These are phyloP conservation scores for Xylaria intraflava DNA, from an alignment of 495 filamentous ascomycete genomes.

Conservation along the genomic window DNA sequence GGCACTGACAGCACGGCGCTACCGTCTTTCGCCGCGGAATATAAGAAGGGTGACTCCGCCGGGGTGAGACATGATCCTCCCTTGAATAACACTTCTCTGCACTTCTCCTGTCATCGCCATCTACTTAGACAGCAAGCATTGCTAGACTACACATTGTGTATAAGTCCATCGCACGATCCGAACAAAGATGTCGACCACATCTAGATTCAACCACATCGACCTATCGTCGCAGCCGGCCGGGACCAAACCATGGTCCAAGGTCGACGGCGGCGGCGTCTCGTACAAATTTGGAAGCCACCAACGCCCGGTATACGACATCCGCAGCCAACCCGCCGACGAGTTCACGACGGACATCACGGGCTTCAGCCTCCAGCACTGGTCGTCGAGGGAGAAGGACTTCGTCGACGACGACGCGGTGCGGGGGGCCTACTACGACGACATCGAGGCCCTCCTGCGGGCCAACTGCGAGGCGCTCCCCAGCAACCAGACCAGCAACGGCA, in stretches of 20 bases:
- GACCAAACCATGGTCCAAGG: constrained; percentile 35
- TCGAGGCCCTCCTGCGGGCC: constrained; percentile 58
- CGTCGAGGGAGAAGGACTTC: constrained; percentile 49
- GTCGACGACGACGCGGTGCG: constrained; percentile 55
- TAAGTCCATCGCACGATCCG: background rate
- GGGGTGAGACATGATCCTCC: too few relatives aligned
- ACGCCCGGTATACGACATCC: constrained; percentile 29
- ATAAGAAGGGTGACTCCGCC: too few relatives aligned
- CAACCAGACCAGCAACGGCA: background rate
- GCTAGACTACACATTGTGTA: too few relatives aligned
- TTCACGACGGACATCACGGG: constrained; percentile 37
- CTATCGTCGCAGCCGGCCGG: constrained; percentile 14
- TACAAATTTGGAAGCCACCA: constrained; percentile 19
- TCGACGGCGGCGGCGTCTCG: constrained; percentile 29
- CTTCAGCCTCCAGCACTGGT: constrained; percentile 33
- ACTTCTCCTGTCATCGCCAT: too few relatives aligned
- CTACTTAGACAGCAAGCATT: background rate
- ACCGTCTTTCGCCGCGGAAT: too few relatives aligned
- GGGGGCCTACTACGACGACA: constrained; percentile 68
- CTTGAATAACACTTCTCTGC: too few relatives aligned
- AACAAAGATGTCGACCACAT: constrained; percentile 17
- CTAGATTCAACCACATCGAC: constrained; percentile 27
- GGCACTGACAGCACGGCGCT: too few relatives aligned
- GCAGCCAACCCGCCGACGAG: constrained; percentile 15
- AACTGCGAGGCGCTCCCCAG: constrained; percentile 45